Evolutionary conservation across 2,329 filamentous ascomycete species (phyloP).

Genomic region (Ambrosiella xylebori): DNA sequence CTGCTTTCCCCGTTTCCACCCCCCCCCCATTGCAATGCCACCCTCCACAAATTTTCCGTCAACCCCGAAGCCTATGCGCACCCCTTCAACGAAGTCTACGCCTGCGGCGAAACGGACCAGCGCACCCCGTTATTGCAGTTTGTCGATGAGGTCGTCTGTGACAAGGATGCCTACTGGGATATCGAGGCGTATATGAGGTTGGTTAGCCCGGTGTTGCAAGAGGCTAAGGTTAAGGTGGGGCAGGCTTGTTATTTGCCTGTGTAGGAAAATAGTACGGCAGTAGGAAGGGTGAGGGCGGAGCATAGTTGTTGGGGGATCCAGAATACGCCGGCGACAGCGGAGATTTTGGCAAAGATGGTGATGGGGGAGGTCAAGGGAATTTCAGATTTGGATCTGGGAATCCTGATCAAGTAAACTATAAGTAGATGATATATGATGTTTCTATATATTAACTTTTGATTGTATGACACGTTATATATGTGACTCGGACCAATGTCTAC

Average conservation of each 20-base stretch:
- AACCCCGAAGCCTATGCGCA: constrained; percentile 89
- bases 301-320: constrained; percentile 99
- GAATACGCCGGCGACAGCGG: constrained; percentile 78
- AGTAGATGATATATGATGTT: not conserved
- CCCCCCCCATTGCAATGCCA: not conserved
- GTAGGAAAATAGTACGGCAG: constrained; percentile 33
- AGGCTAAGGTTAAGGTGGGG: constrained; percentile 51
- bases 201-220: constrained; percentile 46
- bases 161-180: constrained; percentile 64
- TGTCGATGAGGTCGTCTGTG: constrained; percentile 58
- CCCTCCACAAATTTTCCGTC: constrained; percentile 43
- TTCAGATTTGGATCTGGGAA: constrained; percentile 46
- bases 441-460: not conserved
- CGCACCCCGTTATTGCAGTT: constrained; percentile 56
- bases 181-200: constrained; percentile 60
- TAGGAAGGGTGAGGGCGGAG: constrained; percentile 65
- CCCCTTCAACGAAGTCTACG: constrained; percentile 78
- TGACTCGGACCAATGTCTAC: constrained; percentile 14
- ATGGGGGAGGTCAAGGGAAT: constrained; percentile 52
- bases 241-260: constrained; percentile 92
- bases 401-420: not conserved
- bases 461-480: not conserved
- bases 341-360: constrained; percentile 61
- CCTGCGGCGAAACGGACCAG: constrained; percentile 78
- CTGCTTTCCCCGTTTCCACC: constrained; percentile 32